A percentile compares a stretch with the other conserved stretches of the same genome.
Conservation (phyloP, 768 basidiomycete species). For the Russula dissimulans region DNA sequence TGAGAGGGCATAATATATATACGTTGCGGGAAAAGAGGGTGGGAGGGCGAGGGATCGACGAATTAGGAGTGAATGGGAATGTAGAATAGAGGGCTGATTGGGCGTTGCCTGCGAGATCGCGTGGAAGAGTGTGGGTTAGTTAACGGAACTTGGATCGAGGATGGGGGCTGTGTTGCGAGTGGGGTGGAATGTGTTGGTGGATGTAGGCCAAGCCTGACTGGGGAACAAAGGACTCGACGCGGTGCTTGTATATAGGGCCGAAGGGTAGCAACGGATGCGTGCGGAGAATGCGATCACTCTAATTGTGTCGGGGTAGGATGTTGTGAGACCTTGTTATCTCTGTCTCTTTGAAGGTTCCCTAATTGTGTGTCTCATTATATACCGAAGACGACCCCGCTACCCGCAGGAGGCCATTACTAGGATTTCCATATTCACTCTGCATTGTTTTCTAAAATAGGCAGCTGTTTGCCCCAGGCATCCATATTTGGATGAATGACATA, state of each 20-base stretch:
- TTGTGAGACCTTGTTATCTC: background rate
- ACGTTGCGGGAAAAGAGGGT: background rate
- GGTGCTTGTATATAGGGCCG: conserved; percentile 6
- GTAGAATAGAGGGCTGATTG: background rate
- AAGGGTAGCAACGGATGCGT: background rate
- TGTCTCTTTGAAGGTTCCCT: conserved; percentile 8
- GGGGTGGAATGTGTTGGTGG: background rate
- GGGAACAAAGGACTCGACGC: conserved; percentile 6
- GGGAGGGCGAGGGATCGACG: background rate
- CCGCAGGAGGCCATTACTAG: background rate
- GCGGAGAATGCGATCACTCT: background rate
- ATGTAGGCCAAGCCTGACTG: conserved; percentile 18
- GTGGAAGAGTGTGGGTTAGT: background rate
- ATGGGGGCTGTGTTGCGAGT: background rate
- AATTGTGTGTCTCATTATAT: conserved; percentile 15
- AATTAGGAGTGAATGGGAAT: background rate
- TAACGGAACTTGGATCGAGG: background rate
- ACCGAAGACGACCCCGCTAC: background rate
- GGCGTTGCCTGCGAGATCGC: background rate
- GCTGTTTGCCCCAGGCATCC: background rate
- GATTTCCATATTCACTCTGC: background rate
- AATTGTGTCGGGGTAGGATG: conserved; percentile 10
- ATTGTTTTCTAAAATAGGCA: background rate
- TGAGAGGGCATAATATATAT: conserved; percentile 25
- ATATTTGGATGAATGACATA: conserved; percentile 1